Conservation (phyloP, 768 basidiomycete species). For the Tephrocybe sp. region DNA sequence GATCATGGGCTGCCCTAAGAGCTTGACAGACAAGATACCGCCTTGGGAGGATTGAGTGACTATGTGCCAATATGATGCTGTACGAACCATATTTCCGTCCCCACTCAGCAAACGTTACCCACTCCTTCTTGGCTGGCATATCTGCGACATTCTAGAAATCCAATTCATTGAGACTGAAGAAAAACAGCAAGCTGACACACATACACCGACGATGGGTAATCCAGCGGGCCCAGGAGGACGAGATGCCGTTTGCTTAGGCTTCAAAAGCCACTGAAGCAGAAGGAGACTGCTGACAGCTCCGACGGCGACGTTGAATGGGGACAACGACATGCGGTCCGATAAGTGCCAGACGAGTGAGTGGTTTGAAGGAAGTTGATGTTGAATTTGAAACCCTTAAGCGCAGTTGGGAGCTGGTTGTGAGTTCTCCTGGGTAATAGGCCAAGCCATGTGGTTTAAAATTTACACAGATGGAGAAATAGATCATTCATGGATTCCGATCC, state of each 20-base stretch:
- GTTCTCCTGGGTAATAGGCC: background rate
- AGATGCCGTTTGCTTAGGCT: slow-evolving; percentile 17
- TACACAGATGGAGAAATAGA: background rate
- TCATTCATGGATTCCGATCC: background rate
- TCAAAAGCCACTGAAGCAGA: slow-evolving; percentile 18
- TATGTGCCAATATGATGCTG: background rate
- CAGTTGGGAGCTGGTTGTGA: background rate
- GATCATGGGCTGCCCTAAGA: slow-evolving; percentile 45
- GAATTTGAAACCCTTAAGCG: background rate
- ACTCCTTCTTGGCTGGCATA: slow-evolving; percentile 41
- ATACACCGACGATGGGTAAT: slow-evolving; percentile 39
- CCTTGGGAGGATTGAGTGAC: slow-evolving; percentile 22
- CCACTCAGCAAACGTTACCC: slow-evolving; percentile 50
- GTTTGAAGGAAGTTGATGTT: background rate
- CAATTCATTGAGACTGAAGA: background rate
- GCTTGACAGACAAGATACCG: slow-evolving; percentile 32
- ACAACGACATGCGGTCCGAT: slow-evolving; percentile 5
- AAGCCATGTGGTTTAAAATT: background rate
- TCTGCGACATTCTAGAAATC: slow-evolving; percentile 40
- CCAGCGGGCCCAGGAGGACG: slow-evolving; percentile 41
- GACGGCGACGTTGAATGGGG: slow-evolving; percentile 7
- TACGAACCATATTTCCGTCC: slow-evolving; percentile 48
- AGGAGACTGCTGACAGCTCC: slow-evolving; percentile 9
- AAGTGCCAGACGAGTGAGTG: background rate
- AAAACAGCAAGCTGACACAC: slow-evolving; percentile 3